Evolutionary conservation across 352 stramenopile genomes (phyloP), one percentile per base, ranked within the genome.

Genomic region (Saprolegnia parasitica): DNA sequence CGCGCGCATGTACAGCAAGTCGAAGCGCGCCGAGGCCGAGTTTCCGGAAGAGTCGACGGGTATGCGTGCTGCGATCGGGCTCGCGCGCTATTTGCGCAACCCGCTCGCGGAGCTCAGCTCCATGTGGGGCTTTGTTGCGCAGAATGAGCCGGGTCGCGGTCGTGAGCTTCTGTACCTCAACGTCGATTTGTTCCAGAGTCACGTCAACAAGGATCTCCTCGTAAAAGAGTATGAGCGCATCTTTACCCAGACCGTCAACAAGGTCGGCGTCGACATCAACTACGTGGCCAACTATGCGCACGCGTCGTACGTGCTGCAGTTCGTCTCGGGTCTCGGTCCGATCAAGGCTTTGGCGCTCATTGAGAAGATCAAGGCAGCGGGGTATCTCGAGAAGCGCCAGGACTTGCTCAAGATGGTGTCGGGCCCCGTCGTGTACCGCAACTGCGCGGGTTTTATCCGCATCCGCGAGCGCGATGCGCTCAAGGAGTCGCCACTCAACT

Each of bases 211-310:
- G 74, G 86, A 96, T 49, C 82, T 90, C 68, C 72, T 95, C 15
- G 45, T 96, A 50, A 88, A 83, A 23, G 84, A 93, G 71, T 96
- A 94, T 63, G 88, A 96, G 65, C 85, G 88, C 16, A 83, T 94
- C 5, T 96, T 96, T 68, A 77, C 86, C 49, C 85, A 91, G 73
- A 73, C 86, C 20, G 78, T 93, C 46, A 96, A 95, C 81, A 96
- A 95, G 54, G 89, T 88, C 54, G 88, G 88, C 52, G 79, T 96
- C 50, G 88, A 96, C 68, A 91, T 95, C 65, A 96, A 96, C 71
- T 68, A 94, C 67, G 72, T 93, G n/a, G 86, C 88, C 8, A 96
- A 96, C 67, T 86, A 93, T 77, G 90, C 90, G 64, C 88, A 96
- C 56, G 82, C 88, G 1, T 91, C 86, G 52, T 94, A 94, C 56